Evolutionary conservation across 805 yeast genomes (phyloP).

Genomic region (Lipomyces orientalis): DNA sequence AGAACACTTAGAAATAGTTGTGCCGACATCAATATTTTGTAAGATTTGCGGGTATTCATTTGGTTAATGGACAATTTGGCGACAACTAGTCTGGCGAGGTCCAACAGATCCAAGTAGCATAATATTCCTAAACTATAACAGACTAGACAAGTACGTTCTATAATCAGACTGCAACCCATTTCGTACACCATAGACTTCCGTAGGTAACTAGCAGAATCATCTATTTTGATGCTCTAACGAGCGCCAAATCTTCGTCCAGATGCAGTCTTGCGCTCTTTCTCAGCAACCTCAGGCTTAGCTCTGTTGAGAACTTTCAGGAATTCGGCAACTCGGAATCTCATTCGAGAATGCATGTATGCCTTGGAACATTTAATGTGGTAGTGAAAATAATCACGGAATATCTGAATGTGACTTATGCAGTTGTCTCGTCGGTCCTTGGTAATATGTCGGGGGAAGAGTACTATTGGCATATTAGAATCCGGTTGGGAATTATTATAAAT

Average conservation of each 20-base stretch:
- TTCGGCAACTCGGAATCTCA: slow-evolving; percentile 94
- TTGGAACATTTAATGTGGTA: slow-evolving; percentile 98
- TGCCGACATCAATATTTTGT: background rate
- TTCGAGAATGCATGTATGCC: slow-evolving; percentile 97
- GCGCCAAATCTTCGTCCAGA: slow-evolving; percentile 67
- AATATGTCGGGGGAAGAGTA: slow-evolving; percentile 58
- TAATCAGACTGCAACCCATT: background rate
- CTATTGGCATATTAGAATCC: slow-evolving; percentile 16
- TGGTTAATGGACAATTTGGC: background rate
- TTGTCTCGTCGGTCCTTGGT: slow-evolving; percentile 68
- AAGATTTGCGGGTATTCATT: background rate
- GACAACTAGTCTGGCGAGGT: background rate
- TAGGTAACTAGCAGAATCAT: background rate
- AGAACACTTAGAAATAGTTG: background rate
- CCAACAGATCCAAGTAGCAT: background rate
- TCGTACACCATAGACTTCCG: slow-evolving; percentile 6
- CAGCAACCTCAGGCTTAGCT: slow-evolving; percentile 87
- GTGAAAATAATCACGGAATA: slow-evolving; percentile 96
- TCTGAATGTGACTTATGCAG: slow-evolving; percentile 87
- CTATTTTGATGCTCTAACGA: slow-evolving; percentile 13
- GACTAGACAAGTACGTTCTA: background rate
- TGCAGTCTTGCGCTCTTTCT: slow-evolving; percentile 76
- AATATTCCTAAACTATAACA: background rate
- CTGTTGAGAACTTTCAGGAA: slow-evolving; percentile 94
- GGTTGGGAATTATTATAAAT: background rate